Evolutionary conservation across 2,329 filamentous ascomycete species (phyloP), one percentile per base, ranked within the genome.

Genomic region (Aspergillus sp.): DNA sequence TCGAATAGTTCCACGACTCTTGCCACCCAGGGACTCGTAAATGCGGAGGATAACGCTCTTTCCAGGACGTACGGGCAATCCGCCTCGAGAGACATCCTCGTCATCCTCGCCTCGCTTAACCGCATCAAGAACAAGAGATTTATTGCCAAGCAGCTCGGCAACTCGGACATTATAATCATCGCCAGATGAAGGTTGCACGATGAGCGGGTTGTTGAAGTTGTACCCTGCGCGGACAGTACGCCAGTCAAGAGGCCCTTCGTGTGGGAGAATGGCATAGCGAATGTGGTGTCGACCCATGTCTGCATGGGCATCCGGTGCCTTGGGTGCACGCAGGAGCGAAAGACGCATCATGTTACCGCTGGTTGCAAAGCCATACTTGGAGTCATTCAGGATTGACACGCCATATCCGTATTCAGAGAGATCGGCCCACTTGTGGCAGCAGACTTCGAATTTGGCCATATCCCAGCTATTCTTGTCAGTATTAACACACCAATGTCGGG

Each of bases 371-470:
- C 91, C 91, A 64, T 95, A 97, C 68, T 96, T 96, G 72, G 84
- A 88, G 68, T 97, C 90, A 63, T 97, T 97, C 50, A 97, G 78
- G 53, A 97, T 87, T 2, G 88, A 91, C 6, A 97, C 89, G 53
- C 90, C 90, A 60, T 95, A 95, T 46, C 84, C 85, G 61, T 87
- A 77, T 68, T 96, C 90, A 0, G 86, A 91, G 22, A 96, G 74
- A 67, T 96, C 90, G 9, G 90, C 90, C 75, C 88, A 96, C 65
- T 90, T 91, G 74, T 96, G 90, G 66, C 87, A 91, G 76, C 90
- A 95, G 45, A 96, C 90, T 73, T 96, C 90, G 60, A 96, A 96
- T 62, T 95, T 95, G 62, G 90, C 90, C 90, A 95, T 95, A 63
- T 95, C 90, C 90, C 90, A 95, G 57, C 81, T 79, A 49, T 2